A percentile compares a stretch with the other conserved stretches of the same genome.
These are phyloP conservation scores for Globisporangium ultimum DNA, from an alignment of 352 stramenopile genomes.

Conservation along the genomic window DNA sequence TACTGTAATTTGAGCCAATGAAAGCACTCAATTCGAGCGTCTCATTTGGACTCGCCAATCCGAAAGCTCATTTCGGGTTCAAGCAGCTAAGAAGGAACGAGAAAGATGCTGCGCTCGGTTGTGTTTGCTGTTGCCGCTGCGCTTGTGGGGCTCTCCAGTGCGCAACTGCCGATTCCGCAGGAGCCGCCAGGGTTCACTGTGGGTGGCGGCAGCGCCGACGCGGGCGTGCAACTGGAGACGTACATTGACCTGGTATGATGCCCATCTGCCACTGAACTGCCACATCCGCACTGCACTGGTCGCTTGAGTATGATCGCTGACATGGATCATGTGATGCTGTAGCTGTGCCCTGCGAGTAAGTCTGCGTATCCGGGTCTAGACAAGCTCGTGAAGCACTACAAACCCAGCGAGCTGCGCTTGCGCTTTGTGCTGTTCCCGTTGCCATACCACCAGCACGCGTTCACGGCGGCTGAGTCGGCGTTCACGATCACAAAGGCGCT, in stretches of 20 bases:
- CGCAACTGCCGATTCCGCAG: conserved; percentile 59
- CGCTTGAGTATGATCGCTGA: too few species aligned
- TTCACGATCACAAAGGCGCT: conserved; percentile 65
- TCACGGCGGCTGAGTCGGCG: conserved; percentile 52
- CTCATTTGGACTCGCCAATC: neutral
- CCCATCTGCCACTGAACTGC: too few species aligned
- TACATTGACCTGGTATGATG: conserved; percentile 67
- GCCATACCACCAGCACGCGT: conserved; percentile 78
- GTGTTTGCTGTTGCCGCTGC: conserved; percentile 10
- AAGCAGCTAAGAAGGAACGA: neutral
- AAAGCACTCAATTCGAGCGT: too few species aligned
- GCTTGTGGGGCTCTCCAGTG: conserved; percentile 11
- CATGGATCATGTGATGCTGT: neutral
- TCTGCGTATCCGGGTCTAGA: conserved; percentile 65
- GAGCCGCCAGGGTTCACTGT: conserved; percentile 65
- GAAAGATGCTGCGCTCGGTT: neutral
- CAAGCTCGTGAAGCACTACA: conserved; percentile 53
- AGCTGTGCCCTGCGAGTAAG: conserved; percentile 78
- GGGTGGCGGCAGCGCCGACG: conserved; percentile 40
- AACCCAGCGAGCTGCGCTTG: conserved; percentile 51
- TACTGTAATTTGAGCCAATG: too few species aligned
- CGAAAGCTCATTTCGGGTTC: conserved; percentile 8
- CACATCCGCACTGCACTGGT: too few species aligned
- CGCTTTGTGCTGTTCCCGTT: conserved; percentile 74
- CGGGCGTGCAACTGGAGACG: conserved; percentile 76